A percentile compares a stretch with the other conserved stretches of the same genome.
These are phyloP conservation scores for Salix caprea DNA, from an alignment of 345 rosid species.

Conservation along the genomic window DNA sequence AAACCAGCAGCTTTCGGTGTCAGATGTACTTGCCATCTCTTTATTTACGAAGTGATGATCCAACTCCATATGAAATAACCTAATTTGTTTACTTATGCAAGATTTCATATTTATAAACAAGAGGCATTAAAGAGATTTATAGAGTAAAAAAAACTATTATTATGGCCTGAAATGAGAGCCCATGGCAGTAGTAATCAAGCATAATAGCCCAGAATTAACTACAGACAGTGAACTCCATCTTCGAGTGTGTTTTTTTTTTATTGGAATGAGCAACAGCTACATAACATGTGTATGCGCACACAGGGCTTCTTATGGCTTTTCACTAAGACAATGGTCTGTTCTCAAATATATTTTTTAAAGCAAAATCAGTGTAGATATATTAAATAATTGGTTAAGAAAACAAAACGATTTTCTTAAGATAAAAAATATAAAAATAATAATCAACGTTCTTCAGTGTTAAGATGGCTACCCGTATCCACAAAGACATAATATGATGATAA, in stretches of 20 bases:
- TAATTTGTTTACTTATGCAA: not conserved
- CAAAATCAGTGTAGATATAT: not conserved
- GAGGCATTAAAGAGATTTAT: not conserved
- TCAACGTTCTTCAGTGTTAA: too few relatives aligned
- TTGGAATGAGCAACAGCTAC: not conserved
- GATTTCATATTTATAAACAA: not conserved
- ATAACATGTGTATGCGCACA: not conserved
- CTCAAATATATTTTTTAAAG: not conserved
- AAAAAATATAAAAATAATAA: not conserved
- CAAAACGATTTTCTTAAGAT: too few relatives aligned
- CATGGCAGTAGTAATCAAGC: not conserved
- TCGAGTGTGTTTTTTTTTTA: not conserved
- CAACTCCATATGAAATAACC: not conserved
- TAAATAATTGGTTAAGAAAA: not conserved
- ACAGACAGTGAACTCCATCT: not conserved
- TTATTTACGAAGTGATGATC: not conserved
- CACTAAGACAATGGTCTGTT: not conserved
- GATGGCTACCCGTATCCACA: too few relatives aligned
- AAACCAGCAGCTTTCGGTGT: not conserved
- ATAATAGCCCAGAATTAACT: not conserved
- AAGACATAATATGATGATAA: too few relatives aligned
- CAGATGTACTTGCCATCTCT: not conserved
- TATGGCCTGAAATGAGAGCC: not conserved
- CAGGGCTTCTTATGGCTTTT: not conserved
- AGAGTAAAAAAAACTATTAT: not conserved